Evolutionary conservation across 495 filamentous ascomycete genomes (phyloP), one percentile per base, ranked within the genome.

Genomic region (Lophiostoma macrostomum): DNA sequence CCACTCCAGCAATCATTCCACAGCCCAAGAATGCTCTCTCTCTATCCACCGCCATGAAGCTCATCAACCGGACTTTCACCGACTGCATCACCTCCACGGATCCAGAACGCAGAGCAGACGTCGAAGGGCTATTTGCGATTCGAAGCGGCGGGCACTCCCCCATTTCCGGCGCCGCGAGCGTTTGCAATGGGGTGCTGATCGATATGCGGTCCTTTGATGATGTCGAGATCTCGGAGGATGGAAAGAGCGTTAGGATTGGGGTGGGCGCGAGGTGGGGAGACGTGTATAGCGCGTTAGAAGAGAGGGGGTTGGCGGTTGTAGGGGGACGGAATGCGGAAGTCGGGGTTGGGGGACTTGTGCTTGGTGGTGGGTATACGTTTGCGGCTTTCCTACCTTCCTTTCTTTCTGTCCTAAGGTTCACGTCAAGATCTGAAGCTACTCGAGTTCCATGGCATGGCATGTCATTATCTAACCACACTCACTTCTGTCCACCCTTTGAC

Each of bases 261-360:
- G 61, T 71, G 19, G 73, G 73, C 6, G 58, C 68, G 13, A 68
- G 50, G 31, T 74, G 73, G 73, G 65, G 67, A 34, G 58, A 74
- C 34, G 71, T 76, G 0, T 74, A 67, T 41, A 49, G 54, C 4
- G 61, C 61, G 0, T 59, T 76, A 4, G 73, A 74, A 19, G 49
- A 63, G 4, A 50, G 64, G 34, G 64, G 68, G 20, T 64, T 71
- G 6, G 64, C 66, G 24, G 62, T 68, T 41, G 63, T 68, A 14
- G 70, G 70, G 20, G 70, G 40, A 14, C 10, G 40, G n/a, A 30
- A 25, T 34, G 62, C 63, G 23, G 56, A 51, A 34, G 69, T 74
- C 39, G 70, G 71, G 2, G 70, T 72, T 5, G 69, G 65, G 13
- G 69, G 71, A 31, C 66, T 72, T 41, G 64, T 54, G 12, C 56